Conservation (phyloP, 2,329 filamentous ascomycete species). For the Aphanocladium album region DNA sequence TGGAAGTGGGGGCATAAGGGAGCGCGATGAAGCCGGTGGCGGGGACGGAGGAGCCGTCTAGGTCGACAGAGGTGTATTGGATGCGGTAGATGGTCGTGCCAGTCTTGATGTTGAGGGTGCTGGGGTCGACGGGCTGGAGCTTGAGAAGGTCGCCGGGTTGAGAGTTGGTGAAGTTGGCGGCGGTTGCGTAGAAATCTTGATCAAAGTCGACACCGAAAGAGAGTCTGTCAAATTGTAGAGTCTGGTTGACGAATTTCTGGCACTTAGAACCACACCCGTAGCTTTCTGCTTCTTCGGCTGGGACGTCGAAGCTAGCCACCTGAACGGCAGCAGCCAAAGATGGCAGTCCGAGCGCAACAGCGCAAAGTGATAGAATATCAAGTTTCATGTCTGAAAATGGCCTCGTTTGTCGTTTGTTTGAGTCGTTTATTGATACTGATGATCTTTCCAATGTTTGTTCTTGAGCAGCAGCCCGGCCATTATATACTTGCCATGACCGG, state of each 20-base stretch:
- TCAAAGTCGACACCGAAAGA: constrained; percentile 13
- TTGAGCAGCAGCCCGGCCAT: neutral
- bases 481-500: neutral
- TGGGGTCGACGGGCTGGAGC: constrained; percentile 14
- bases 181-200: constrained; percentile 15
- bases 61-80: constrained; percentile 18
- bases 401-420: no score
- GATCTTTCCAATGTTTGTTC: neutral
- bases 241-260: constrained; percentile 4
- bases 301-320: neutral
- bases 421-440: neutral
- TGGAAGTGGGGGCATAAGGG: neutral
- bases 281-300: neutral
- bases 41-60: constrained; percentile 14
- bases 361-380: neutral
- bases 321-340: neutral
- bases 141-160: constrained; percentile 17
- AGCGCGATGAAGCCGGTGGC: constrained; percentile 17
- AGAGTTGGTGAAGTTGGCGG: constrained; percentile 11
- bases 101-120: constrained; percentile 4
- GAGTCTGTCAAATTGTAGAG: neutral
- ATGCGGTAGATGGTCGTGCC: constrained; percentile 16
- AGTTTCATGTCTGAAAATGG: neutral
- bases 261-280: constrained; percentile 12
- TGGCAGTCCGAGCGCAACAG: neutral